A percentile compares a stretch with the other conserved stretches of the same genome.
These are phyloP conservation scores for Thalia dealbata DNA, from an alignment of 176 grass and related monocot genomes.

Conservation along the genomic window DNA sequence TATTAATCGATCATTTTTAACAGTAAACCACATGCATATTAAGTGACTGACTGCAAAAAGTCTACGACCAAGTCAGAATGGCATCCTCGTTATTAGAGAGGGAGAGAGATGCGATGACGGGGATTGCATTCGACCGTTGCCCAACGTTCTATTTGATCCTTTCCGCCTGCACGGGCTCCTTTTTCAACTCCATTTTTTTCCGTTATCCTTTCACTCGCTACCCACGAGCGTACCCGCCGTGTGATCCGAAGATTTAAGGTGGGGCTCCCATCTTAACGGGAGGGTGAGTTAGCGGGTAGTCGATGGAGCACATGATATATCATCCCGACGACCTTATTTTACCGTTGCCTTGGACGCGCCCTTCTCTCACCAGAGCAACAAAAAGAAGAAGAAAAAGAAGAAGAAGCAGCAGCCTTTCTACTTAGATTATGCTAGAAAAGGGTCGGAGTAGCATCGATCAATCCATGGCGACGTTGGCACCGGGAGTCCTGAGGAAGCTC, in stretches of 20 bases:
- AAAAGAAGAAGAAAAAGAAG: neutral
- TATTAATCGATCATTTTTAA: too few species aligned
- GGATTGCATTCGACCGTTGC: neutral
- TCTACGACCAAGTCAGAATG: too few species aligned
- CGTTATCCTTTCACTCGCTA: neutral
- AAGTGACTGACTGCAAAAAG: too few species aligned
- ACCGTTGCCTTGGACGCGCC: neutral
- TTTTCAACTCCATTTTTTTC: neutral
- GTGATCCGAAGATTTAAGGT: too few species aligned
- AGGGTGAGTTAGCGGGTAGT: too few species aligned
- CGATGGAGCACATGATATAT: too few species aligned
- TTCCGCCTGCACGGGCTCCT: neutral
- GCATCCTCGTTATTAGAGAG: too few species aligned
- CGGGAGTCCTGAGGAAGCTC: constrained; percentile 70
- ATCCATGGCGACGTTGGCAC: constrained; percentile 51
- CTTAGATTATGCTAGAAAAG: too few species aligned
- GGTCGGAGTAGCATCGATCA: neutral
- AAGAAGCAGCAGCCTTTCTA: neutral
- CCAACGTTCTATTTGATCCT: constrained; percentile 3
- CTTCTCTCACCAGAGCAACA: neutral
- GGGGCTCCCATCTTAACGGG: too few species aligned
- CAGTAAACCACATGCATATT: too few species aligned
- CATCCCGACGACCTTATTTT: too few species aligned
- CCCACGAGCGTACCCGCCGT: neutral
- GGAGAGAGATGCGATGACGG: too few species aligned